Evolutionary conservation across 305 asterid genomes (phyloP).

Genomic region (Andrographis paniculata): DNA sequence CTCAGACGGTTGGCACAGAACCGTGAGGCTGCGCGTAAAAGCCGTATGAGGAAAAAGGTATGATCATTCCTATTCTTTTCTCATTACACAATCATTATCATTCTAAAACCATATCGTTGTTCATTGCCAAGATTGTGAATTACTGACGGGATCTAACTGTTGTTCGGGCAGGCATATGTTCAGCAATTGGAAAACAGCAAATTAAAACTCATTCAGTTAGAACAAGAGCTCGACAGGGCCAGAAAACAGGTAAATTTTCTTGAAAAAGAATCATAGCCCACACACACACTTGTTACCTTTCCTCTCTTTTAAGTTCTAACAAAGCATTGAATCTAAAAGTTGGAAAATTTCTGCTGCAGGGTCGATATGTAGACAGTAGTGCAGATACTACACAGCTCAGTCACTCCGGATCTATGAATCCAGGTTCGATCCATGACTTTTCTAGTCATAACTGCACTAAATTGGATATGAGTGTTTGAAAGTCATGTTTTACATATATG

Average conservation of each 20-base stretch:
- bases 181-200: slow-evolving; percentile 65
- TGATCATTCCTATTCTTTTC: slow-evolving; percentile 1
- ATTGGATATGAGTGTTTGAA: too few species aligned
- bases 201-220: slow-evolving; percentile 47
- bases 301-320: too few species aligned
- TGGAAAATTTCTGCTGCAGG: slow-evolving; percentile 34
- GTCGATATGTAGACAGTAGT: slow-evolving; percentile 33
- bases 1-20: slow-evolving; percentile 83
- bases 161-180: slow-evolving; percentile 51
- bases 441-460: neutral
- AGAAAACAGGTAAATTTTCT: slow-evolving; percentile 44
- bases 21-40: slow-evolving; percentile 94
- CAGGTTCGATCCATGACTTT: slow-evolving; percentile 30
- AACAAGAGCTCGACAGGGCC: slow-evolving; percentile 50
- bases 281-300: too few species aligned
- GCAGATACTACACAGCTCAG: slow-evolving; percentile 49
- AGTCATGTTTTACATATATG: neutral
- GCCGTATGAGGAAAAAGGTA: slow-evolving; percentile 87
- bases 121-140: neutral
- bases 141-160: slow-evolving; percentile 1
- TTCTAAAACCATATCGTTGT: neutral
- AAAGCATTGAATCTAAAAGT: neutral
- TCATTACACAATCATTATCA: slow-evolving; percentile 2
- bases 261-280: too few species aligned
- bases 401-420: slow-evolving; percentile 39